phyloP scores from a whole-genome alignment of 495 filamentous ascomycete genomes.

The Podospora conica region DNA sequence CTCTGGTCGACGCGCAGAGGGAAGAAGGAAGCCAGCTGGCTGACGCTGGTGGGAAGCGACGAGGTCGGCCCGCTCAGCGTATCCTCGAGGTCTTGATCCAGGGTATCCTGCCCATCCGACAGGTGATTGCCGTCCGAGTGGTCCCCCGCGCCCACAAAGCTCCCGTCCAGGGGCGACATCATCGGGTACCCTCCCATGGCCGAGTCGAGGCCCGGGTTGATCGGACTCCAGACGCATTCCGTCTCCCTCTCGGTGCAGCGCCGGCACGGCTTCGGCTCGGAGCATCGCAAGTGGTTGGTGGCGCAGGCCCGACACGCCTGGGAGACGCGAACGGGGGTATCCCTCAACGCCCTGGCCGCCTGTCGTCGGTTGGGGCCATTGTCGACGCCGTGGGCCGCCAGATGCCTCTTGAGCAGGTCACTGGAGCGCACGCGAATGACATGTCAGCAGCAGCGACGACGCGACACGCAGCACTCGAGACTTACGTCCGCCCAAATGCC shows the following conservation, averaged over 20 bases:
- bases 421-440: not conserved
- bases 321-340: not conserved
- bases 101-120: not conserved
- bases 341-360: not conserved
- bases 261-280: conserved; percentile 10
- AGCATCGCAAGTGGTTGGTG: conserved; percentile 10
- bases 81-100: not conserved
- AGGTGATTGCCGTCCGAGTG: too few species aligned
- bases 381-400: not conserved
- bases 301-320: conserved; percentile 13
- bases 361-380: not conserved
- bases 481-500: conserved; percentile 14
- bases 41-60: not conserved
- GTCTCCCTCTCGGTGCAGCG: conserved; percentile 7
- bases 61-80: not conserved
- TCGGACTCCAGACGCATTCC: conserved; percentile 11
- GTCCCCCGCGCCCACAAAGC: not conserved
- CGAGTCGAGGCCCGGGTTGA: not conserved
- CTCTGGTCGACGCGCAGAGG: not conserved
- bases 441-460: not conserved
- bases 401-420: not conserved
- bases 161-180: not conserved
- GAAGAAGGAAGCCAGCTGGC: not conserved
- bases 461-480: not conserved
- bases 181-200: not conserved